phyloP scores from a whole-genome alignment of 2,329 filamentous ascomycete genomes.

The Phaeosphaeria sp. region DNA sequence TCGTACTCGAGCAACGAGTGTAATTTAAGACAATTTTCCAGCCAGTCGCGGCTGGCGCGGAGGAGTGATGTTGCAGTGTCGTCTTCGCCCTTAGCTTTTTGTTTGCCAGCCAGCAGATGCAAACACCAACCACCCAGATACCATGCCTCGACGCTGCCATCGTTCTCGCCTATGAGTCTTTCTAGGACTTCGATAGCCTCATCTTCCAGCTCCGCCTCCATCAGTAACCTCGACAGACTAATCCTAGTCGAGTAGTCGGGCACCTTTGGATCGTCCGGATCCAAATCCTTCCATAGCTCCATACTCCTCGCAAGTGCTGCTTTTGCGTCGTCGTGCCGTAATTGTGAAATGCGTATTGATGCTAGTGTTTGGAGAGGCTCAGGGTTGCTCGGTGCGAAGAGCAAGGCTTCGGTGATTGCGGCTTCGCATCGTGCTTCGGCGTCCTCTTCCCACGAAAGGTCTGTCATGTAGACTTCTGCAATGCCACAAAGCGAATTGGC shows the following conservation, averaged over 20 bases:
- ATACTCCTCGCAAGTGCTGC: conserved; percentile 81
- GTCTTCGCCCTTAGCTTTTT: conserved; percentile 60
- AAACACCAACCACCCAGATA: conserved; percentile 96
- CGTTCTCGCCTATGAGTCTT: conserved; percentile 83
- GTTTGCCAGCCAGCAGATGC: conserved; percentile 77
- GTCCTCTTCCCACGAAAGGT: conserved; percentile 88
- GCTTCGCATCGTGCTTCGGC: conserved; percentile 88
- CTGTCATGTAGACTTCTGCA: conserved; percentile 98
- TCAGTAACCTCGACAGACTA: conserved; percentile 80
- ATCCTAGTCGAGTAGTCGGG: conserved; percentile 89
- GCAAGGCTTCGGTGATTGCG: conserved; percentile 86
- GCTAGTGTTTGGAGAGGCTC: conserved; percentile 97
- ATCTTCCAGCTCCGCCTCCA: conserved; percentile 87
- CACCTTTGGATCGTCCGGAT: conserved; percentile 72
- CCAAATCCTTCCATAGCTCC: conserved; percentile 80
- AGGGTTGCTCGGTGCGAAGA: conserved; percentile 79
- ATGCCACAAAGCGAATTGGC: conserved; percentile 93
- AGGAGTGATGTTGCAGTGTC: conserved; percentile 65
- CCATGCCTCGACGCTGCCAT: conserved; percentile 94
- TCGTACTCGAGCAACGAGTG: conserved; percentile 83
- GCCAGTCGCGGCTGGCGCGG: conserved; percentile 80
- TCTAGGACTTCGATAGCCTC: conserved; percentile 87
- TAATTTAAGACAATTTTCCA: conserved; percentile 80
- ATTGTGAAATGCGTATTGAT: conserved; percentile 90
- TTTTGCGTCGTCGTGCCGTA: conserved; percentile 77